Percentiles rank a stretch among this genome's conserved stretches.
Evolutionary conservation across 495 filamentous ascomycete genomes (phyloP).

Genomic region (Neurospora hispaniola): DNA sequence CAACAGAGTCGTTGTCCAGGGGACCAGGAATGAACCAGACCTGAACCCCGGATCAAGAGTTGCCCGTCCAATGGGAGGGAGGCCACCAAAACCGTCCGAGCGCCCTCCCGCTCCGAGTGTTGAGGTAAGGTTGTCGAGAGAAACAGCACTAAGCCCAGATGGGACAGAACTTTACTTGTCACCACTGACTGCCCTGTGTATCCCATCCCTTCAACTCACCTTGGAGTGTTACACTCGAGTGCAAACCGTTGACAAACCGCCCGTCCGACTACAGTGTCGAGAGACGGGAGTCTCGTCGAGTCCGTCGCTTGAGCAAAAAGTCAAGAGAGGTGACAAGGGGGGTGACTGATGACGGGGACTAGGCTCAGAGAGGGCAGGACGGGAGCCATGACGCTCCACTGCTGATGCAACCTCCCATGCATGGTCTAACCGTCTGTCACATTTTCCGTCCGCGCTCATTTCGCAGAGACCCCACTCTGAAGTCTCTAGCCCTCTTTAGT

Average conservation of each 20-base stretch:
- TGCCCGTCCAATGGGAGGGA: slow-evolving; percentile 12
- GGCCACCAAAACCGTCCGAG: not conserved
- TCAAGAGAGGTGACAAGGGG: not conserved
- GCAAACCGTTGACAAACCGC: not conserved
- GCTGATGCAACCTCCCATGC: slow-evolving; percentile 16
- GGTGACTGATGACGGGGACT: not conserved
- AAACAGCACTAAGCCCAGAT: slow-evolving; percentile 13
- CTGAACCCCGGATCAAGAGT: slow-evolving; percentile 19
- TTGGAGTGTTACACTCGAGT: not conserved
- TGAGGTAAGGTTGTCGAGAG: slow-evolving; percentile 6
- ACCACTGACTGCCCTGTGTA: slow-evolving; percentile 7
- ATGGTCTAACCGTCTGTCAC: slow-evolving; percentile 9
- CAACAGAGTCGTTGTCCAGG: not conserved
- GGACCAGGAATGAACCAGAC: slow-evolving; percentile 3
- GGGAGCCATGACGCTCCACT: slow-evolving; percentile 9
- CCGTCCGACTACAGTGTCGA: not conserved
- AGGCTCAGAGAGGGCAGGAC: slow-evolving; percentile 1
- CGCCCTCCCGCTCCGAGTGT: not conserved
- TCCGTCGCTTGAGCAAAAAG: not conserved
- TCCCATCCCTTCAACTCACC: not conserved
- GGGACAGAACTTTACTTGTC: slow-evolving; percentile 8
- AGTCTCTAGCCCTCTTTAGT: not conserved
- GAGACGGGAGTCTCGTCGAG: not conserved
- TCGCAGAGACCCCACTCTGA: slow-evolving; percentile 8
- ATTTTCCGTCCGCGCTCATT: slow-evolving; percentile 18